These are phyloP conservation scores for Schizophyllum amplum DNA, from an alignment of 1,284 basidiomycete species.

Conservation along the genomic window DNA sequence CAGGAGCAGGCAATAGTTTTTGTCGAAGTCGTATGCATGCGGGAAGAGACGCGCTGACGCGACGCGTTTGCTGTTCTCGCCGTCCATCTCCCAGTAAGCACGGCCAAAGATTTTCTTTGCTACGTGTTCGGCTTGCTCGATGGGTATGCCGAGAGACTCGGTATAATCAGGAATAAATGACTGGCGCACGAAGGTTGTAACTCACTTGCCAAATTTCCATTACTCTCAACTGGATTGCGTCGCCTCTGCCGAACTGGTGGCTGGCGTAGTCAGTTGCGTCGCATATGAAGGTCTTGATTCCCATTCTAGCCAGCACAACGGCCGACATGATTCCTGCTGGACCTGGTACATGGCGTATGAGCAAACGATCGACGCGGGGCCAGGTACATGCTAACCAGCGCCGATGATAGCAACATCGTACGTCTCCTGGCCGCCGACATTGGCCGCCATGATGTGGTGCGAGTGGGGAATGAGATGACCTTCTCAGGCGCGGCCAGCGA, in stretches of 20 bases:
- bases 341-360: not conserved
- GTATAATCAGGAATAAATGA: not conserved
- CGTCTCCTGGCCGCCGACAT: not conserved
- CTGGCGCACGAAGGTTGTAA: too few species aligned
- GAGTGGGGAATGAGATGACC: not conserved
- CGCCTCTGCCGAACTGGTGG: not conserved
- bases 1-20: not conserved
- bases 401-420: constrained; percentile 1
- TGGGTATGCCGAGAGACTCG: not conserved
- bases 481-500: not conserved
- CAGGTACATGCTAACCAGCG: not conserved
- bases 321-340: constrained; percentile 1
- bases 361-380: not conserved
- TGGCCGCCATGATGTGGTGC: not conserved
- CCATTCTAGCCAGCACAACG: not conserved
- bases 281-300: not conserved
- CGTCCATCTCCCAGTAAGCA: not conserved
- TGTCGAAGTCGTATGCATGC: not conserved
- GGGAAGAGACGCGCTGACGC: not conserved
- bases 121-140: not conserved
- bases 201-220: not conserved
- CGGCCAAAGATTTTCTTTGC: not conserved
- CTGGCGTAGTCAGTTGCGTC: not conserved
- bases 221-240: not conserved
- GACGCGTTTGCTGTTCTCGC: not conserved